These are phyloP conservation scores for Chaetomium sp. DNA, from an alignment of 2,329 filamentous ascomycete species.

Conservation along the genomic window DNA sequence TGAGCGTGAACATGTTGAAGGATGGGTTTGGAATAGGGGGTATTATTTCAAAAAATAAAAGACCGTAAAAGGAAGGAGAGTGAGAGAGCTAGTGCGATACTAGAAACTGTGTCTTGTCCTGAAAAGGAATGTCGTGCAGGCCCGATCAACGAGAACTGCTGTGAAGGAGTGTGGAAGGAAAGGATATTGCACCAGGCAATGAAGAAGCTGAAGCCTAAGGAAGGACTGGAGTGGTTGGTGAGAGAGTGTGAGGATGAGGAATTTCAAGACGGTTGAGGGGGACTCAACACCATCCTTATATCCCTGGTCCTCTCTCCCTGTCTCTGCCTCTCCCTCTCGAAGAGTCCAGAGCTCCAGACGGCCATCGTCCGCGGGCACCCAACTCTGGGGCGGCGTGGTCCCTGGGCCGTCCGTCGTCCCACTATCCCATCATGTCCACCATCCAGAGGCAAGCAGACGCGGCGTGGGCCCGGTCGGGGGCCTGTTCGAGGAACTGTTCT, in stretches of 20 bases:
- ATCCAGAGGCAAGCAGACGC: background rate
- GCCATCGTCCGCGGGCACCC: background rate
- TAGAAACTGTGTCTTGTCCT: slow-evolving; percentile 12
- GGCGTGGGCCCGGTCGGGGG: background rate
- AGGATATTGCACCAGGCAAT: slow-evolving; percentile 39
- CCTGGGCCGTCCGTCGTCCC: background rate
- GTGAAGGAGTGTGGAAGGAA: slow-evolving; percentile 26
- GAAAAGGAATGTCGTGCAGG: slow-evolving; percentile 20
- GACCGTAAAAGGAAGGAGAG: slow-evolving; percentile 27
- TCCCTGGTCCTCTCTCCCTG: background rate
- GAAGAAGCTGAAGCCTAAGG: slow-evolving; percentile 29
- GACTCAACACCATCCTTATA: slow-evolving; percentile 12
- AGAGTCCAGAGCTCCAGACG: background rate
- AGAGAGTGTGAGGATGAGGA: slow-evolving; percentile 23
- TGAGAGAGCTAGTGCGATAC: slow-evolving; percentile 21
- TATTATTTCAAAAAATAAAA: slow-evolving; percentile 19
- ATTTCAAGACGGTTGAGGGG: slow-evolving; percentile 15
- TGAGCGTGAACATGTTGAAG: slow-evolving; percentile 45
- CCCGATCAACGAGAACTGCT: slow-evolving; percentile 24
- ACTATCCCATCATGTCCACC: too few species aligned
- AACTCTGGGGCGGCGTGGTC: background rate
- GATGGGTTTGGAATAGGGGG: slow-evolving; percentile 27
- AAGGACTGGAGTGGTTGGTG: slow-evolving; percentile 18
- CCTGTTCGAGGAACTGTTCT: background rate
- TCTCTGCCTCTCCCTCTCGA: too few species aligned